A percentile compares a stretch with the other conserved stretches of the same genome.
Conservation (phyloP, 495 filamentous ascomycete genomes). For the Hyaloscypha variabilis region DNA sequence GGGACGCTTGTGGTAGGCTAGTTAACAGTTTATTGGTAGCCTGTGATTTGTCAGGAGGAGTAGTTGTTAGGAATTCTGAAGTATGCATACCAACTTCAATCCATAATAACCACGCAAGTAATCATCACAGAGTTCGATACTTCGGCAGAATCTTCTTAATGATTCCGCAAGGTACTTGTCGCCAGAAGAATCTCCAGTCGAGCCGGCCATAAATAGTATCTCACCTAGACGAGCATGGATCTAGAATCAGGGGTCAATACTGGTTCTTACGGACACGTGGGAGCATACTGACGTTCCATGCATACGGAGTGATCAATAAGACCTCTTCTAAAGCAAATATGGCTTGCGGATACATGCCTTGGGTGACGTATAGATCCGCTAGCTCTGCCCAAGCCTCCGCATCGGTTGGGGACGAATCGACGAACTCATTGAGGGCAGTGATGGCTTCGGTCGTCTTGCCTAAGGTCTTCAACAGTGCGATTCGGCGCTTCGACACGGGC, state of each 20-base stretch:
- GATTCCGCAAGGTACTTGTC: constrained; percentile 65
- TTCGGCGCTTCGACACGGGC: constrained; percentile 85
- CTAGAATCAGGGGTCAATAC: constrained; percentile 31
- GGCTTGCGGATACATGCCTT: constrained; percentile 78
- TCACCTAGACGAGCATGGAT: constrained; percentile 90
- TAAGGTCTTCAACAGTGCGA: constrained; percentile 77
- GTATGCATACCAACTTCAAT: constrained; percentile 65
- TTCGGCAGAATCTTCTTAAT: constrained; percentile 81
- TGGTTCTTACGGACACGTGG: constrained; percentile 3
- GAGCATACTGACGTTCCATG: constrained; percentile 79
- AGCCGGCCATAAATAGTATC: constrained; percentile 69
- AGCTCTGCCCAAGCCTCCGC: constrained; percentile 94
- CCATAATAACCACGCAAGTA: constrained; percentile 94
- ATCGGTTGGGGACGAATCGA: constrained; percentile 86
- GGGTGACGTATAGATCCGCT: constrained; percentile 77
- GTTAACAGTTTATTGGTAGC: constrained; percentile 29
- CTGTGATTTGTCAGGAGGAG: constrained; percentile 27
- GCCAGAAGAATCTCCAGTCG: constrained; percentile 42
- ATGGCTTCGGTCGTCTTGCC: constrained; percentile 72
- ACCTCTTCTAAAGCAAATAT: constrained; percentile 91
- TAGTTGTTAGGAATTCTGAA: background rate
- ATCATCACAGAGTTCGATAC: constrained; percentile 89
- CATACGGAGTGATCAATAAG: constrained; percentile 83
- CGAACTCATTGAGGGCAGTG: constrained; percentile 67
- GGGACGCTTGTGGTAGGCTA: constrained; percentile 15